Conservation (phyloP, 1,284 basidiomycete species). For the Fomitopsis pinicola region DNA sequence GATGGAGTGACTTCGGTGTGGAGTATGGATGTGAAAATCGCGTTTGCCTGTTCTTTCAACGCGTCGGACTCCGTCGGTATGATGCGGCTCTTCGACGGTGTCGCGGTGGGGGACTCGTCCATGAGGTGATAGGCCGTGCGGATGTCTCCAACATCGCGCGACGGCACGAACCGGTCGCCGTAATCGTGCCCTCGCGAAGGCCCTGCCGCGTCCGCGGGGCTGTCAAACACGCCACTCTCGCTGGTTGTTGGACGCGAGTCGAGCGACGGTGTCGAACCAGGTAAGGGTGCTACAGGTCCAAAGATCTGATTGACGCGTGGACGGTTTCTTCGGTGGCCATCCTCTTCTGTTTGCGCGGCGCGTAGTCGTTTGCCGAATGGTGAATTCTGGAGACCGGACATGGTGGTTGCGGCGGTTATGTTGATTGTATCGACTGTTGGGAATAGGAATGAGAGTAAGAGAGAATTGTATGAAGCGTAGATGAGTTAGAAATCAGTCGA, state of each 20-base stretch:
- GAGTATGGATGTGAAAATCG: constrained; percentile 68
- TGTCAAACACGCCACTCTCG: constrained; percentile 52
- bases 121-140: constrained; percentile 73
- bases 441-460: constrained; percentile 12
- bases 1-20: constrained; percentile 74
- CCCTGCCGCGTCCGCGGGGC: constrained; percentile 39
- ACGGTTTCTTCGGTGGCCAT: constrained; percentile 45
- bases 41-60: constrained; percentile 77
- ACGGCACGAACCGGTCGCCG: constrained; percentile 76
- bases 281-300: constrained; percentile 30
- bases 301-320: constrained; percentile 53
- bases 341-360: constrained; percentile 55
- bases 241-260: constrained; percentile 51
- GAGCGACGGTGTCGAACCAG: constrained; percentile 46
- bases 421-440: constrained; percentile 14
- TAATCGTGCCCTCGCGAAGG: constrained; percentile 42
- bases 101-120: constrained; percentile 62
- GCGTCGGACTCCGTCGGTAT: constrained; percentile 79
- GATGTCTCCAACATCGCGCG: constrained; percentile 67
- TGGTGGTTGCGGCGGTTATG: constrained; percentile 23
- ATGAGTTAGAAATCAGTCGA: constrained; percentile 16
- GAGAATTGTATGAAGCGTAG: constrained; percentile 12
- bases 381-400: constrained; percentile 76
- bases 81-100: constrained; percentile 64
- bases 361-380: constrained; percentile 76